These are phyloP conservation scores for Pistacia vera DNA, from an alignment of 345 rosid species.

Conservation along the genomic window DNA sequence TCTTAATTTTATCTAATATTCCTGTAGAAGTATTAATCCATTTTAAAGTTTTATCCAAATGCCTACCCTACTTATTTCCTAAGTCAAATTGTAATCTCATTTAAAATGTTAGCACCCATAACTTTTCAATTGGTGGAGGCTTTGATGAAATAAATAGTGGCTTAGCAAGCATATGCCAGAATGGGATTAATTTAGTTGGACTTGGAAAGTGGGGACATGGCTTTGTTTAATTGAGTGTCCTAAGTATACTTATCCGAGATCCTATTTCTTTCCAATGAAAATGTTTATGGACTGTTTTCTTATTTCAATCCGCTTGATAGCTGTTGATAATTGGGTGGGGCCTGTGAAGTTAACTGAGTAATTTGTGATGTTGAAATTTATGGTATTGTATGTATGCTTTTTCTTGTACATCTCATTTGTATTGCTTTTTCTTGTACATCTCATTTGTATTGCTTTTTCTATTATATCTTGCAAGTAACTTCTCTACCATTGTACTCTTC, in stretches of 20 bases:
- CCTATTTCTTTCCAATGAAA: background rate
- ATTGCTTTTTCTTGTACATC: slow-evolving; percentile 1
- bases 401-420: background rate
- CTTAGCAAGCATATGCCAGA: background rate
- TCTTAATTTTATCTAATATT: background rate
- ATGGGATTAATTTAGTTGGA: background rate
- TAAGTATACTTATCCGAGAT: background rate
- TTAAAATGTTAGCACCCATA: no score
- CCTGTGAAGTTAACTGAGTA: background rate
- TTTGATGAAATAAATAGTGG: slow-evolving; percentile 1
- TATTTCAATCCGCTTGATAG: background rate
- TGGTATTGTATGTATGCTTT: background rate
- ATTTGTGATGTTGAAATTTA: background rate
- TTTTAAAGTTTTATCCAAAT: background rate
- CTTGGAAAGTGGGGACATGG: background rate
- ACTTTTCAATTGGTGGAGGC: background rate
- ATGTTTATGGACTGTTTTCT: background rate
- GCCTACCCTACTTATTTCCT: background rate
- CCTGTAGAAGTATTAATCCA: background rate
- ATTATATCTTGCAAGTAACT: slow-evolving; percentile 3
- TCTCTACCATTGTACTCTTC: slow-evolving; percentile 20
- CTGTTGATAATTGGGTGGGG: background rate
- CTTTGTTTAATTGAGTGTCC: background rate
- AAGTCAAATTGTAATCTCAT: background rate
- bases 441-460: background rate